Evolutionary conservation across 192 early-diverging fungal genomes (phyloP), one percentile per base, ranked within the genome.

Genomic region (Geosiphon pyriformis): DNA sequence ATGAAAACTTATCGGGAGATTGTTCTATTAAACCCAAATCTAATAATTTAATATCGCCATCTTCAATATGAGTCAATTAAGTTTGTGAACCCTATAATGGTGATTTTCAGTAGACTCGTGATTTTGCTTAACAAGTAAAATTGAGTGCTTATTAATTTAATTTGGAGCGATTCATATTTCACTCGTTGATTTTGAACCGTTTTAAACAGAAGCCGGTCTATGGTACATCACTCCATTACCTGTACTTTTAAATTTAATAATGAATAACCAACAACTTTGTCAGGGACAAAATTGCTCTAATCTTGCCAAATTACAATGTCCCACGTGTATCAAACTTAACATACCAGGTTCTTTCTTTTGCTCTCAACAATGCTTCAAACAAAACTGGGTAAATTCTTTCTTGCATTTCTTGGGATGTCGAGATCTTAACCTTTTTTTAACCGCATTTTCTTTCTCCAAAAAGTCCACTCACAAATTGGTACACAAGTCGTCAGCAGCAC

Each of bases 281-380:
- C 72, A 72, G 59, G 72, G 76, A 26, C 34, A 59, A 12, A 84
- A 79, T 37, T 92, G 90, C 72, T 76, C 59, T 51, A 86, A 92
- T 66, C 69, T 79, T 6, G 90, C 91, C 0, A 71, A 77, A 25
- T 74, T 90, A 50, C 88, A 91, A 58, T 93, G 91, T 71, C 91
- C 91, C n/a, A 91, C 83, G 3, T 93, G 91, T 70, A 56, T 87
- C 32, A 91, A 92, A 67, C 77, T 83, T 25, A 74, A 69, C 34
- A 77, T 93, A 17, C 64, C 68, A 4, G 82, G 75, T n/a, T 87
- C 89, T 8, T 87, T 76, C 72, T 93, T 90, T 57, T 93, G 91
- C 73, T 85, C 88, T 27, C 90, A 91, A 72, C 76, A 75, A n/a
- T 92, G 90, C 60, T 93, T 93, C 76, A 85, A 82, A 64, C 49